Base-by-base conservation (phyloP, 2,329 filamentous ascomycete genomes). In the Polytolypa hystricis region DNA sequence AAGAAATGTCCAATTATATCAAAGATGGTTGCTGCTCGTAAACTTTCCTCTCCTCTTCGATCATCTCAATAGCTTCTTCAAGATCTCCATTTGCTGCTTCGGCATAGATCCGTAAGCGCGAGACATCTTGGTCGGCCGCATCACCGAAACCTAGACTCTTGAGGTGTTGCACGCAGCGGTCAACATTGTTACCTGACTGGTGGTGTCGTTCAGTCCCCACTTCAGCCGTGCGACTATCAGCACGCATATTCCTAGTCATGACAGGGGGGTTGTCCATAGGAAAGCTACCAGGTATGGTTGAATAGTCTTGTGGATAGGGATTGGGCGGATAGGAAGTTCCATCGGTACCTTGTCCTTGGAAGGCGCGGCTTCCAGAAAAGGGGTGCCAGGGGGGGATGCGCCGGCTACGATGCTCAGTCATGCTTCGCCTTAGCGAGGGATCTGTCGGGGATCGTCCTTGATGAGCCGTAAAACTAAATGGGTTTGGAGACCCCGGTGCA, bases 1-100 rank as follows among this genome's bases (percentile, higher is more conserved):
- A n/a, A n/a, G n/a, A n/a, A n/a, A 5, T 12, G 8, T 7, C 9
- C 11, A 30, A 35, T 42, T 34, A 42, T 6, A 21, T 14, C 11
- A 17, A 14, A 9, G 21, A 17, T 5, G 8, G 19, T 37, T 48
- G 51, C 30, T 56, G 47, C 21, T 55, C 53, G 47, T 64, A 66
- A 3, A 51, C 61, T 38, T 57, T 59, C 29, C 61, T 56, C 40
- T 69, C 65, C 40, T 69, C 65, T 41, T 67, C 65, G 43, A 69
- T 67, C 58, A 68, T 65, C 31, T 67, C 65, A 44, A 69, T 66
- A 2, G 66, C 66, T 35, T 65, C 61, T 17, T 49, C 48, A 15
- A 69, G 47, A 35, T 54, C 55, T 11, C 64, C 62, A 15, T 61
- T 53, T 10, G 61, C 58, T 17, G 63, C 64, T 17, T 58, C 56